These are phyloP conservation scores for Sugiyamaella grinbergsii DNA, from an alignment of 1,139 yeast species.

Conservation along the genomic window DNA sequence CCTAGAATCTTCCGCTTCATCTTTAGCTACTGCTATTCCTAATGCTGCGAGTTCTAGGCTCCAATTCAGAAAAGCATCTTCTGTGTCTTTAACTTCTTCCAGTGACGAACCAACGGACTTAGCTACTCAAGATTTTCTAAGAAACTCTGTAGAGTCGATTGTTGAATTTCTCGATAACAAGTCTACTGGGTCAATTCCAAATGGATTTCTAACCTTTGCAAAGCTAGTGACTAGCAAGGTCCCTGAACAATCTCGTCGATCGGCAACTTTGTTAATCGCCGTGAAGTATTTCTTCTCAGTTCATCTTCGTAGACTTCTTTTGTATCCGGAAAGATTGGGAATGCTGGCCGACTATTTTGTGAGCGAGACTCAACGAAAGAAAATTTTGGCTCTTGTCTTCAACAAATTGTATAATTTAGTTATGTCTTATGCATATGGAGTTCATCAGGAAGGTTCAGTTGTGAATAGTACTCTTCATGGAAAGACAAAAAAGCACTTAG, in stretches of 20 bases:
- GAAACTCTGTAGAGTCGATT: constrained; percentile 25
- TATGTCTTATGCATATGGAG: constrained; percentile 27
- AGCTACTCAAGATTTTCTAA: constrained; percentile 26
- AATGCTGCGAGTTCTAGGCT: constrained; percentile 10
- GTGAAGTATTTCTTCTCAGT: constrained; percentile 34
- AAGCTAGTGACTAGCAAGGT: constrained; percentile 31
- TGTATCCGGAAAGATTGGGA: constrained; percentile 36
- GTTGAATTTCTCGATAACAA: constrained; percentile 32
- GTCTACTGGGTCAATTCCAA: constrained; percentile 33
- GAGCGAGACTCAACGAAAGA: constrained; percentile 34
- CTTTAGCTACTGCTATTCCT: constrained; percentile 10
- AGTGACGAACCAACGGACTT: constrained; percentile 19
- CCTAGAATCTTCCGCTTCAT: constrained; percentile 23
- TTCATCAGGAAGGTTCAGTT: constrained; percentile 23
- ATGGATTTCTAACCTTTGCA: constrained; percentile 30
- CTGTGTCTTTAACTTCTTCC: constrained; percentile 27
- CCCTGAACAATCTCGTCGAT: constrained; percentile 22
- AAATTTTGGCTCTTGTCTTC: constrained; percentile 31
- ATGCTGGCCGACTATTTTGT: constrained; percentile 33
- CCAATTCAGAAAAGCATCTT: constrained; percentile 23
- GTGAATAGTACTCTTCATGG: constrained; percentile 16
- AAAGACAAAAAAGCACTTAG: constrained; percentile 24
- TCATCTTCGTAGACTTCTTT: constrained; percentile 30
- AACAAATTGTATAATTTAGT: constrained; percentile 26
- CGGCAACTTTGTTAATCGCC: constrained; percentile 30